Percentiles rank a stretch among this genome's conserved stretches.
Conservation (phyloP, 2,329 filamentous ascomycete species). For the Cytospora piceae region DNA sequence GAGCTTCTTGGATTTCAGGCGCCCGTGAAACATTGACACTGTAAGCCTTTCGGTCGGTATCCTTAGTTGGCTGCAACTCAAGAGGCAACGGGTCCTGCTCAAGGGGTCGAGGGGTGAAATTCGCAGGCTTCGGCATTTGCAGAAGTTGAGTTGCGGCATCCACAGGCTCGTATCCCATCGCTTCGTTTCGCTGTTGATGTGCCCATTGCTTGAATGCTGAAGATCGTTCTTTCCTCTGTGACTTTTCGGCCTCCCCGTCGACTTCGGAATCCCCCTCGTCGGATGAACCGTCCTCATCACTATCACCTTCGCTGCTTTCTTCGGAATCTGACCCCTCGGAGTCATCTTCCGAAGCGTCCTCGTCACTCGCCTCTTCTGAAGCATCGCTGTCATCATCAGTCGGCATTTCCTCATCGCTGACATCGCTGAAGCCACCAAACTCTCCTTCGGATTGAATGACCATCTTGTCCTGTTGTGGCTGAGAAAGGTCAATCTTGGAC, state of each 20-base stretch:
- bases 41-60: slow-evolving; percentile 71
- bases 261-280: slow-evolving; percentile 33
- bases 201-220: slow-evolving; percentile 95
- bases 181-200: slow-evolving; percentile 80
- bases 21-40: slow-evolving; percentile 72
- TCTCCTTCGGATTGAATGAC: slow-evolving; percentile 42
- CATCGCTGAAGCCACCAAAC: slow-evolving; percentile 64
- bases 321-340: slow-evolving; percentile 32
- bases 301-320: slow-evolving; percentile 40
- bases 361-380: not conserved
- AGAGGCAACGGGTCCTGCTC: slow-evolving; percentile 73
- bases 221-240: slow-evolving; percentile 45
- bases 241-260: slow-evolving; percentile 38
- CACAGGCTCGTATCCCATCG: slow-evolving; percentile 66
- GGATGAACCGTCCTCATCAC: slow-evolving; percentile 38
- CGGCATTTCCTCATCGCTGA: slow-evolving; percentile 31
- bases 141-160: slow-evolving; percentile 48
- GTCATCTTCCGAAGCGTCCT: slow-evolving; percentile 4
- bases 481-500: slow-evolving; percentile 53
- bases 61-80: slow-evolving; percentile 65
- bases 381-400: slow-evolving; percentile 37
- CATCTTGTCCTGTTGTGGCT: slow-evolving; percentile 46
- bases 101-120: slow-evolving; percentile 68
- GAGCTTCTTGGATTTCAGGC: slow-evolving; percentile 74
- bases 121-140: slow-evolving; percentile 59